phyloP scores from a whole-genome alignment of 23 red algal species.

The Gracilariopsis chorda region DNA sequence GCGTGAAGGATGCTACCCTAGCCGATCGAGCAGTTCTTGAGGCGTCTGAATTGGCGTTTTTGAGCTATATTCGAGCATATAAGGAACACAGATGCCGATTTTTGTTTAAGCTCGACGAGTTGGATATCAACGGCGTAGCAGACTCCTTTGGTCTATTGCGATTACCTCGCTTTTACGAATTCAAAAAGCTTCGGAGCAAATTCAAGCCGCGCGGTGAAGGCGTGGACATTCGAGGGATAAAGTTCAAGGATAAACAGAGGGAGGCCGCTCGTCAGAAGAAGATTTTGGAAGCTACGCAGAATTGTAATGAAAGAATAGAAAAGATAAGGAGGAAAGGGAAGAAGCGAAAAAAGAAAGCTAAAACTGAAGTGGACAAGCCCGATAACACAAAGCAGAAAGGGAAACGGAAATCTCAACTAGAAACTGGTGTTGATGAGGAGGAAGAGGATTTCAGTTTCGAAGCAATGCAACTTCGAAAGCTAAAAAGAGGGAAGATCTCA shows the following conservation, averaged over 20 bases:
- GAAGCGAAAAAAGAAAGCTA: constrained; percentile 41
- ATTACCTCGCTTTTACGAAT: constrained; percentile 75
- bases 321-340: constrained; percentile 38
- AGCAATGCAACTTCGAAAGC: constrained; percentile 42
- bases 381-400: neutral
- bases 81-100: constrained; percentile 77
- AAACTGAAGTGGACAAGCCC: neutral
- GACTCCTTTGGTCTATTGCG: constrained; percentile 65
- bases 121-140: constrained; percentile 62
- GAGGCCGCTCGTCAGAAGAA: constrained; percentile 55
- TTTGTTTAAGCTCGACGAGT: constrained; percentile 51
- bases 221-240: constrained; percentile 47
- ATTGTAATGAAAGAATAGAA: constrained; percentile 1
- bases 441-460: constrained; percentile 56
- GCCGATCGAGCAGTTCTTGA: constrained; percentile 71
- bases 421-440: neutral
- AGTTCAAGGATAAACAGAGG: constrained; percentile 55
- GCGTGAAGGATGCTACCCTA: constrained; percentile 24
- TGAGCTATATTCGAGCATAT: constrained; percentile 80
- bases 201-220: constrained; percentile 26
- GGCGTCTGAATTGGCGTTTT: constrained; percentile 62
- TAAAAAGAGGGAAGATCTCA: constrained; percentile 49
- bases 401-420: neutral
- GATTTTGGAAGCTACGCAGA: constrained; percentile 24
- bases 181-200: constrained; percentile 40